phyloP scores from a whole-genome alignment of 257 asterid species.

The Lithospermum erythrorhizon region DNA sequence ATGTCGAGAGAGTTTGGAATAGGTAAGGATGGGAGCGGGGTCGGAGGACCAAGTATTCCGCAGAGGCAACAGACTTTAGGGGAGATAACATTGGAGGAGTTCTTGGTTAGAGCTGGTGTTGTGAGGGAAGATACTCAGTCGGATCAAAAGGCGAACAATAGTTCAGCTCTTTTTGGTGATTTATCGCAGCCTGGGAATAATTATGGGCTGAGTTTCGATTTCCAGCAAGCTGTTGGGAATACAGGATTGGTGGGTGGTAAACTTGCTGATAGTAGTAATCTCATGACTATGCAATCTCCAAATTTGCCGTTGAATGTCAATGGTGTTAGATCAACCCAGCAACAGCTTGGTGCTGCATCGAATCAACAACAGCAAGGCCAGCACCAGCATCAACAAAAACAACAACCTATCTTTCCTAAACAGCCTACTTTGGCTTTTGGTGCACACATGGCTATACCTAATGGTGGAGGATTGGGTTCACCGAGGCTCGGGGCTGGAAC shows the following conservation, averaged over 20 bases:
- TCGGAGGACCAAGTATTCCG: background rate
- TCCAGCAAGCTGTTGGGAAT: background rate
- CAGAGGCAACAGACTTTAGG: conserved; percentile 7
- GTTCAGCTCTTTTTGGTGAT: background rate
- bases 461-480: background rate
- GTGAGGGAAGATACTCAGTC: conserved; percentile 2
- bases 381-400: background rate
- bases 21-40: background rate
- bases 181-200: background rate
- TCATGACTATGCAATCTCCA: background rate
- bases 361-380: background rate
- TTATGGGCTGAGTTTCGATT: background rate
- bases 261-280: background rate
- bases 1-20: background rate
- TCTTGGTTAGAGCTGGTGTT: conserved; percentile 4
- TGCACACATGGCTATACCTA: background rate
- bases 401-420: background rate
- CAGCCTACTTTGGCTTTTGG: background rate
- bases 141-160: background rate
- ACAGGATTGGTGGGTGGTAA: conserved; percentile 1
- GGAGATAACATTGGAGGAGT: conserved; percentile 8
- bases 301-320: background rate
- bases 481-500: background rate
- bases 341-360: background rate
- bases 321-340: conserved; percentile 2